Percentiles rank a stretch among this genome's conserved stretches.
These are phyloP conservation scores for Fraxinus greggii DNA, from an alignment of 305 asterid genomes.

Conservation along the genomic window DNA sequence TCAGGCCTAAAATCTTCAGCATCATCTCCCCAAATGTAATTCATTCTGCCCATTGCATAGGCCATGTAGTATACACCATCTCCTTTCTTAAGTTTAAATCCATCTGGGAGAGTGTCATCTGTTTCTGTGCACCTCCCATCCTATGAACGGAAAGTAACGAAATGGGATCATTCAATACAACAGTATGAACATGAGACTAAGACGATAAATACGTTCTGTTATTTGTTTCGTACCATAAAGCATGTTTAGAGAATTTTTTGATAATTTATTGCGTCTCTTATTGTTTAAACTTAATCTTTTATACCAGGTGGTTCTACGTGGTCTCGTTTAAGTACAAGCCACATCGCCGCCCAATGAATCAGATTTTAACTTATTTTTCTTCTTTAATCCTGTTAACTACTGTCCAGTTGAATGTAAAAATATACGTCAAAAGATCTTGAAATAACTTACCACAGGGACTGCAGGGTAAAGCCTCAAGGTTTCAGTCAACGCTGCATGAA, in stretches of 20 bases:
- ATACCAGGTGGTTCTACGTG: neutral
- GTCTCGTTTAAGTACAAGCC: neutral
- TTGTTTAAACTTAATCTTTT: neutral
- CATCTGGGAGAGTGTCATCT: slow-evolving; percentile 54
- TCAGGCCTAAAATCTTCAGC: slow-evolving; percentile 66
- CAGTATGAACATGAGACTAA: neutral
- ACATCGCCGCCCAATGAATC: neutral
- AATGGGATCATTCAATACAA: neutral
- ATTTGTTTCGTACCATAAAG: neutral
- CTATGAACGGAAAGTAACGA: slow-evolving; percentile 24
- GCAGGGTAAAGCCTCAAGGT: slow-evolving; percentile 77
- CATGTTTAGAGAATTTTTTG: neutral
- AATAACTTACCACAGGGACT: slow-evolving; percentile 54
- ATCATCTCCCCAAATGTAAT: slow-evolving; percentile 64
- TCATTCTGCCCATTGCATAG: slow-evolving; percentile 76
- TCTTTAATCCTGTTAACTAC: neutral
- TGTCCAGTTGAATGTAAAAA: neutral
- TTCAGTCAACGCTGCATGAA: slow-evolving; percentile 65
- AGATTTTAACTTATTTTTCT: neutral
- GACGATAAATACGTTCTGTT: neutral
- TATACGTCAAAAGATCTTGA: neutral
- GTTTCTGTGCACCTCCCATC: slow-evolving; percentile 68
- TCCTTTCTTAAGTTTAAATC: slow-evolving; percentile 56
- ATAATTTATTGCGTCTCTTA: neutral
- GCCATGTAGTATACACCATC: slow-evolving; percentile 60